Conservation (phyloP, 306 rosid genomes). For the Myrica gale region DNA sequence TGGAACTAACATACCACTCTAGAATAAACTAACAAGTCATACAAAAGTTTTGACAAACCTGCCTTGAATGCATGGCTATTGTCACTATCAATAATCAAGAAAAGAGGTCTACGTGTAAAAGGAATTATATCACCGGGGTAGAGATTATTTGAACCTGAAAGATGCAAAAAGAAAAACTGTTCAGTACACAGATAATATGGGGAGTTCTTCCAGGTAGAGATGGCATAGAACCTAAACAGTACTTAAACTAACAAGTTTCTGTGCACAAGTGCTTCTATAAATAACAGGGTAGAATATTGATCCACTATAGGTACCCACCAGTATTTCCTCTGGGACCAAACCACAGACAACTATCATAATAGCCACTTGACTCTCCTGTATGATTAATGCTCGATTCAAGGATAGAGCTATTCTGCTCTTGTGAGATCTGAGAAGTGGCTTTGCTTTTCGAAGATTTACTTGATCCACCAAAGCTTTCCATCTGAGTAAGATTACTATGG, state of each 20-base stretch:
- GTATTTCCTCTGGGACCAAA: slow-evolving; percentile 87
- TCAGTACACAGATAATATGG: slow-evolving; percentile 17
- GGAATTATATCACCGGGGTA: slow-evolving; percentile 96
- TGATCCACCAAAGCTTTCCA: slow-evolving; percentile 56
- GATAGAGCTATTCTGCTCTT: slow-evolving; percentile 44
- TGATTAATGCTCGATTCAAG: slow-evolving; percentile 56
- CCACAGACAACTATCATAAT: slow-evolving; percentile 70
- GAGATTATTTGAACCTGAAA: slow-evolving; percentile 76
- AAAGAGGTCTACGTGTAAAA: slow-evolving; percentile 91
- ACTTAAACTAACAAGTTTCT: background rate
- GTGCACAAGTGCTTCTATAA: slow-evolving; percentile 15
- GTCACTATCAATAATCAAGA: slow-evolving; percentile 92
- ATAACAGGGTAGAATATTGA: slow-evolving; percentile 23
- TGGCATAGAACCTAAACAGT: slow-evolving; percentile 9
- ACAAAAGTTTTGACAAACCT: slow-evolving; percentile 98
- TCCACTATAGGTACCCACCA: slow-evolving; percentile 49
- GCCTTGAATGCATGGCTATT: slow-evolving; percentile 99
- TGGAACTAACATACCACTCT: slow-evolving; percentile 20
- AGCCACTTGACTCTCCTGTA: slow-evolving; percentile 55
- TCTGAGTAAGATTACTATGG: slow-evolving; percentile 46
- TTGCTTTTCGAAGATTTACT: slow-evolving; percentile 56
- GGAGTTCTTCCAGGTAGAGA: slow-evolving; percentile 16
- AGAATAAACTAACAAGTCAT: slow-evolving; percentile 35
- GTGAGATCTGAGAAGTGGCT: slow-evolving; percentile 48
- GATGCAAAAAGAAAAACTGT: slow-evolving; percentile 26